Base-by-base conservation (phyloP, 2,329 filamentous ascomycete genomes). In the Calonectria pauciramosa region DNA sequence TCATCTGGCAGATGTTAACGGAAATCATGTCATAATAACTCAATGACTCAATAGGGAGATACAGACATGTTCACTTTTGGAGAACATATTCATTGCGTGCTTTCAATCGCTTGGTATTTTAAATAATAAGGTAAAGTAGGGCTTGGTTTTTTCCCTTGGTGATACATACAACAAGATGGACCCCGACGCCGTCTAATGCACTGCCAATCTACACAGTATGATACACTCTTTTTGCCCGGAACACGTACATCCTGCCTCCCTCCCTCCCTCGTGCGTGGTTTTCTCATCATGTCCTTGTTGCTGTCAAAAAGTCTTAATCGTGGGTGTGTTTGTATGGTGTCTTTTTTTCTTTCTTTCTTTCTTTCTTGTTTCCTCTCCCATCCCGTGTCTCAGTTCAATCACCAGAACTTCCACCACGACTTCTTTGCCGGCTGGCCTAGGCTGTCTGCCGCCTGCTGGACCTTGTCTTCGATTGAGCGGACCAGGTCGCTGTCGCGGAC, bases 331-430 rank as follows among this genome's bases (percentile, higher is more conserved):
- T 60, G 34, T 36, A 60, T 38, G 56, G 16, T n/a, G 56, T 60
- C 56, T 60, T 38, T 60, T 10, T 18, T 11, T 38, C 18, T 11
- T 20, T 63, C 34, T 38, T 60, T 28, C 68, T 71, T 65, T 65
- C 34, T 38, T 60, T 28, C 68, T 71, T 65, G 63, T 77, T 66
- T 70, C 65, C 47, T 69, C 44, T 65, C 20, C 16, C 60, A n/a
- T 32, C 32, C 30, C 73, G 75, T 67, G 66, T 66, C 71, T 34
- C 51, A 64, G 72, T 64, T 59, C 64, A 18, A 64, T 81, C 76
- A 86, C 83, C 83, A 86, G 9, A 82, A 83, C 86, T 87, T 89
- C 87, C 87, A 90, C 86, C 87, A 89, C 84, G 88, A 85, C 84
- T 89, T 90, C 85, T 89, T 89, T 60, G 83, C 80, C 2, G 82